These are phyloP conservation scores for Kwoniella dendrophila DNA, from an alignment of 768 basidiomycete genomes.

Conservation along the genomic window DNA sequence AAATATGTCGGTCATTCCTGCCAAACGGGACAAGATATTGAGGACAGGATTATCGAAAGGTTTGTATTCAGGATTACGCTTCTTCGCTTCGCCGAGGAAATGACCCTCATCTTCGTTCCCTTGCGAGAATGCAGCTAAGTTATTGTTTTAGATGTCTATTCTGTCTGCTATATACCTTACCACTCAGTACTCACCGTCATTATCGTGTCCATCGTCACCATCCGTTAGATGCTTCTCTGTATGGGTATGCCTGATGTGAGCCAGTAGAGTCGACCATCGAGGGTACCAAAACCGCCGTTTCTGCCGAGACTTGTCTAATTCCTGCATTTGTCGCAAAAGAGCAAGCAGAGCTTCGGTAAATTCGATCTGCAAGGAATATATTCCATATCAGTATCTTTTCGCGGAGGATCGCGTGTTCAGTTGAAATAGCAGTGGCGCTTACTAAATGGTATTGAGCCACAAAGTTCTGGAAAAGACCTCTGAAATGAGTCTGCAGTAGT, in stretches of 20 bases:
- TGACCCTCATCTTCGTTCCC: conserved; percentile 26
- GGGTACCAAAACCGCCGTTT: conserved; percentile 44
- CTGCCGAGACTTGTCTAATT: conserved; percentile 30
- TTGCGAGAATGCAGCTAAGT: conserved; percentile 25
- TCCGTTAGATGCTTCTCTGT: conserved; percentile 31
- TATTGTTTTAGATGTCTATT: not conserved
- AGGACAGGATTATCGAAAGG: conserved; percentile 42
- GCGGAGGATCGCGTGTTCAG: too few species aligned
- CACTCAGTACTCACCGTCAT: conserved; percentile 33
- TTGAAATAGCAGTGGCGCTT: not conserved
- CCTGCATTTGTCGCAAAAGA: conserved; percentile 38
- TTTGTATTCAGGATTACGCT: conserved; percentile 48
- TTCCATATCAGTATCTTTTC: too few species aligned
- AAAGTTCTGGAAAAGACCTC: conserved; percentile 50
- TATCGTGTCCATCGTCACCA: conserved; percentile 36
- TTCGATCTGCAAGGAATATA: conserved; percentile 35
- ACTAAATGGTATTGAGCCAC: conserved; percentile 52
- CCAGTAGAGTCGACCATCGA: conserved; percentile 14
- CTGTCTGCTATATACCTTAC: too few species aligned
- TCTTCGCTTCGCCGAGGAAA: conserved; percentile 43
- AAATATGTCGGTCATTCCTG: conserved; percentile 30
- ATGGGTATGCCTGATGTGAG: conserved; percentile 31
- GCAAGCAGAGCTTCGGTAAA: conserved; percentile 39
- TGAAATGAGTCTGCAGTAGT: conserved; percentile 30
- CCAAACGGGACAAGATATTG: conserved; percentile 33